Conservation (phyloP, 1,284 basidiomycete species). For the Marasmius fiardii region DNA sequence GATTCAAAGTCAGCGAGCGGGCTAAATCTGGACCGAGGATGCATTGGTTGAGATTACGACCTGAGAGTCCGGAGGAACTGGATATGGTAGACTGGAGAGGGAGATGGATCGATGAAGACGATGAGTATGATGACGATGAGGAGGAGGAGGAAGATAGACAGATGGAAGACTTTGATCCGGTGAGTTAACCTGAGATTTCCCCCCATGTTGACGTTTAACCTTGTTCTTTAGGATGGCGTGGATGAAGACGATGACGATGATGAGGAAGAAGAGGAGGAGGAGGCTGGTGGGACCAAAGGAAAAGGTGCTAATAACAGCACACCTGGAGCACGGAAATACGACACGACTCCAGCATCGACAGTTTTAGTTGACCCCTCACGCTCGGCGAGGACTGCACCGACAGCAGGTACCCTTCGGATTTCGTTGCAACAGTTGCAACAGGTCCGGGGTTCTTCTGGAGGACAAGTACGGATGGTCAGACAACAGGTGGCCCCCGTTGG, state of each 20-base stretch:
- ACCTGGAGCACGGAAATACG: constrained; percentile 3
- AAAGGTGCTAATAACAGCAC: not conserved
- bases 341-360: not conserved
- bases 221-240: constrained; percentile 41
- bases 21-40: constrained; percentile 93
- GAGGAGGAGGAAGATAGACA: constrained; percentile 66
- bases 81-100: constrained; percentile 87
- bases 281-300: constrained; percentile 26
- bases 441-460: not conserved
- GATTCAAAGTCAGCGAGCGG: constrained; percentile 80
- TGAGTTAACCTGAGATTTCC: constrained; percentile 21
- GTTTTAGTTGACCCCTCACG: constrained; percentile 20
- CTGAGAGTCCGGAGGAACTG: constrained; percentile 76
- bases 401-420: constrained; percentile 12
- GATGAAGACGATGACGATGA: constrained; percentile 66
- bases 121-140: constrained; percentile 53
- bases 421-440: constrained; percentile 3
- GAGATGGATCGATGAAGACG: constrained; percentile 74
- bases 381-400: constrained; percentile 49
- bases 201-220: constrained; percentile 24
- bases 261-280: constrained; percentile 48
- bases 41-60: constrained; percentile 91
- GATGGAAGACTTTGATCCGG: constrained; percentile 82
- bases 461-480: constrained; percentile 9
- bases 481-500: constrained; percentile 5